phyloP scores from a whole-genome alignment of 371 early-diverging fungal genomes.

The Mucor indicus region DNA sequence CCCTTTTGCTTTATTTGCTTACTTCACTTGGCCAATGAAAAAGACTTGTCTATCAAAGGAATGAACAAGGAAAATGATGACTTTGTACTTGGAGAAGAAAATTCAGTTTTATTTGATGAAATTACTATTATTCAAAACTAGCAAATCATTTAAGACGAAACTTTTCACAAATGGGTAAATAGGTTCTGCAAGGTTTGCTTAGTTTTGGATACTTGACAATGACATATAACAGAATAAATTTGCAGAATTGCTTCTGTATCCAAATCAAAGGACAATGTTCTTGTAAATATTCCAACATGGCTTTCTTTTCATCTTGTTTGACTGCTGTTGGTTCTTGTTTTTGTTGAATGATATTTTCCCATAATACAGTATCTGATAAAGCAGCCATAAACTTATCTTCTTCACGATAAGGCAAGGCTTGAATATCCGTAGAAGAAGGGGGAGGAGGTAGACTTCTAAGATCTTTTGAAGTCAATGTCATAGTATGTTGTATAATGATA shows the following conservation, averaged over 20 bases:
- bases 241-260: conserved; percentile 33
- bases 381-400: conserved; percentile 1
- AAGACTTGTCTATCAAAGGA: conserved; percentile 53
- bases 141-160: neutral
- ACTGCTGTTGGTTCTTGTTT: neutral
- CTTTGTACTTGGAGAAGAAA: conserved; percentile 39
- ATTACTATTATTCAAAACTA: conserved; percentile 32
- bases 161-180: conserved; percentile 37
- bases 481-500: conserved; percentile 13
- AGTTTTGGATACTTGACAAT: conserved; percentile 31
- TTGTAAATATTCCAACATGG: neutral
- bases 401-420: too few species aligned
- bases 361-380: neutral
- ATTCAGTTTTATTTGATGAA: conserved; percentile 34
- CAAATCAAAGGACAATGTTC: conserved; percentile 27
- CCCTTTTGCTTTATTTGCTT: conserved; percentile 96
- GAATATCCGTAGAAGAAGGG: neutral
- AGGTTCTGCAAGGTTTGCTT: conserved; percentile 19
- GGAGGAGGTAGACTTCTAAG: neutral
- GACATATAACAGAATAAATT: conserved; percentile 29
- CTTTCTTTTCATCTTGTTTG: neutral
- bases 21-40: conserved; percentile 94
- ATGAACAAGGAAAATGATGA: conserved; percentile 24
- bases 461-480: conserved; percentile 20
- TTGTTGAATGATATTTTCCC: neutral